Percentiles rank a stretch among this genome's conserved stretches.
Evolutionary conservation across 2,329 filamentous ascomycete genomes (phyloP).

Genomic region (Colletotrichum eremochloae): DNA sequence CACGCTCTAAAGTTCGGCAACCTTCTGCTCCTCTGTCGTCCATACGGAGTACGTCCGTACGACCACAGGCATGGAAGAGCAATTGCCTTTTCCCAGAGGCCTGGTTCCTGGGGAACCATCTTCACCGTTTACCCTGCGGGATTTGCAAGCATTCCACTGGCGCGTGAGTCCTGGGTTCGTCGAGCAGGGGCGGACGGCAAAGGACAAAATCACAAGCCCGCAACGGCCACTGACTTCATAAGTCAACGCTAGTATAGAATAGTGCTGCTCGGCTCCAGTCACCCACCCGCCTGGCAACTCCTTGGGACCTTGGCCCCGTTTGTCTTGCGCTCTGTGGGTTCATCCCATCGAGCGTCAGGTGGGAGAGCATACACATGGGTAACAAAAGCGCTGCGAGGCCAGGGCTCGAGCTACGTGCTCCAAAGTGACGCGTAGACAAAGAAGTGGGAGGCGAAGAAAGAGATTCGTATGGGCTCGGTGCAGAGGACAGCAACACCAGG

Average conservation of each 20-base stretch:
- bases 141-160: not conserved
- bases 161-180: not conserved
- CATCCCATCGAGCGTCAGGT: not conserved
- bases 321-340: constrained; percentile 3
- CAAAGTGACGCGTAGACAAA: constrained; percentile 29
- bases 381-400: constrained; percentile 34
- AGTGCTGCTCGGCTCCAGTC: not conserved
- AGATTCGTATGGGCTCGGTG: not conserved
- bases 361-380: constrained; percentile 23
- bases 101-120: constrained; percentile 27
- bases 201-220: not conserved
- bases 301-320: not conserved
- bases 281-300: not conserved
- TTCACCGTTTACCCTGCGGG: constrained; percentile 21
- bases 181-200: constrained; percentile 1
- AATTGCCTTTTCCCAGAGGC: constrained; percentile 25
- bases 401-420: constrained; percentile 11
- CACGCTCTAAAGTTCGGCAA: constrained; percentile 1
- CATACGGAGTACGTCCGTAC: not conserved
- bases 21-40: not conserved
- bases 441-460: constrained; percentile 8
- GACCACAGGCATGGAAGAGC: not conserved
- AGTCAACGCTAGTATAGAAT: not conserved
- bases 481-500: constrained; percentile 21
- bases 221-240: constrained; percentile 15